phyloP scores from a whole-genome alignment of 2,329 filamentous ascomycete species.

The Helminthosporium solani region DNA sequence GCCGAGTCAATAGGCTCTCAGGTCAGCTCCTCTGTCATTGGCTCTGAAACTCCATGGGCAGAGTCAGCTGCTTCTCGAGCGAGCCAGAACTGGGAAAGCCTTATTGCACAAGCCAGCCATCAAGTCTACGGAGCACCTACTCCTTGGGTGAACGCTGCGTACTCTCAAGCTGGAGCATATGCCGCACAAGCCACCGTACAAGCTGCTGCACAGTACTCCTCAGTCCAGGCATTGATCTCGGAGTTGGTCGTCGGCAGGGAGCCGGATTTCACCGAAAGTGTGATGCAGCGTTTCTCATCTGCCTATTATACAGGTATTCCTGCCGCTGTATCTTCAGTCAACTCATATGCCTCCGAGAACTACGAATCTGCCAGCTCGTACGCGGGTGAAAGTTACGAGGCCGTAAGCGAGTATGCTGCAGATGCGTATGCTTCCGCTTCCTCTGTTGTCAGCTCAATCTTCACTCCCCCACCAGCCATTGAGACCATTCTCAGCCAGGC shows the following conservation, averaged over 20 bases:
- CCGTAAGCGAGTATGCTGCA: conserved; percentile 55
- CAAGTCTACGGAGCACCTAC: conserved; percentile 69
- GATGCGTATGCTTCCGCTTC: conserved; percentile 51
- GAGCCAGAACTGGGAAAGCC: conserved; percentile 63
- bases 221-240: conserved; percentile 70
- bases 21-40: conserved; percentile 49
- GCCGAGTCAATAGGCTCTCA: conserved; percentile 49
- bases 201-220: conserved; percentile 65
- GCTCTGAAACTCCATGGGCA: conserved; percentile 52
- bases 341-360: conserved; percentile 53
- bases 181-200: conserved; percentile 63
- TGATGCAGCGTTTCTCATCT: conserved; percentile 68
- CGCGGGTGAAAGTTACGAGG: conserved; percentile 46
- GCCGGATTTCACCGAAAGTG: conserved; percentile 77
- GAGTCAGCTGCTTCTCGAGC: conserved; percentile 58
- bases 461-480: conserved; percentile 59
- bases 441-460: conserved; percentile 50
- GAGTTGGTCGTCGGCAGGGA: conserved; percentile 78
- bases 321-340: conserved; percentile 56
- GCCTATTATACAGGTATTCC: conserved; percentile 69
- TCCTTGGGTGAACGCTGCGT: conserved; percentile 49
- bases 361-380: conserved; percentile 51
- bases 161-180: conserved; percentile 58
- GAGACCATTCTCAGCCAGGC: conserved; percentile 60
- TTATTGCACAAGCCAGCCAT: conserved; percentile 65